Evolutionary conservation across 2,329 filamentous ascomycete genomes (phyloP).

Genomic region (Fusarium palustre): DNA sequence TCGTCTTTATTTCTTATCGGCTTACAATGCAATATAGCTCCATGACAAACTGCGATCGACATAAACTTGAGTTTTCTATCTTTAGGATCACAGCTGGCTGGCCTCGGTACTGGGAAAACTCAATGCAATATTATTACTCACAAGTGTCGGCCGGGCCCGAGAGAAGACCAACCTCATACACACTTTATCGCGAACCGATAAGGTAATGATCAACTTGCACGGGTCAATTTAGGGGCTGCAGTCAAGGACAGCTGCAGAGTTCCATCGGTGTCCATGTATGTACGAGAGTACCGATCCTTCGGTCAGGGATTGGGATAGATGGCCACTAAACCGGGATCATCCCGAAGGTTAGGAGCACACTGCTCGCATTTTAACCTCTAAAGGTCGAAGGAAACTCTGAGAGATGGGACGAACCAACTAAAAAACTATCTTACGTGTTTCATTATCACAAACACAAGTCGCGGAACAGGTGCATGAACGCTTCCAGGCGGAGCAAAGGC

Average conservation of each 20-base stretch:
- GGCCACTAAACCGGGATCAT: slow-evolving; percentile 28
- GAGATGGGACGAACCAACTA: neutral
- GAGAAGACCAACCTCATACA: slow-evolving; percentile 28
- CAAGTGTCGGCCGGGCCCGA: slow-evolving; percentile 45
- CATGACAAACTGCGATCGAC: neutral
- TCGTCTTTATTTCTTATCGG: slow-evolving; percentile 1
- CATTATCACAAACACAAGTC: neutral
- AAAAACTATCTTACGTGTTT: neutral
- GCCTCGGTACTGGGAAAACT: slow-evolving; percentile 34
- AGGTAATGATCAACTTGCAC: slow-evolving; percentile 41
- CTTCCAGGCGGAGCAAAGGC: neutral
- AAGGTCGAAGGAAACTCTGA: neutral
- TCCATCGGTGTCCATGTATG: slow-evolving; percentile 38
- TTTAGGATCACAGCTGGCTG: slow-evolving; percentile 10
- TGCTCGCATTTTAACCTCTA: slow-evolving; percentile 11
- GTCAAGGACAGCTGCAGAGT: slow-evolving; percentile 37
- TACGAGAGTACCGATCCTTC: slow-evolving; percentile 40
- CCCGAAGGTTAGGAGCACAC: slow-evolving; percentile 19
- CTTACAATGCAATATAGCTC: neutral
- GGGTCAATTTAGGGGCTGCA: slow-evolving; percentile 36
- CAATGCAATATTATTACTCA: slow-evolving; percentile 35
- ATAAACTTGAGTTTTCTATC: slow-evolving; percentile 27
- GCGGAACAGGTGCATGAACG: slow-evolving; percentile 1
- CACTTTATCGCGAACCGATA: slow-evolving; percentile 28
- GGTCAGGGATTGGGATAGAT: slow-evolving; percentile 38